phyloP scores from a whole-genome alignment of 2,329 filamentous ascomycete species.

The Sporothrix inflata region DNA sequence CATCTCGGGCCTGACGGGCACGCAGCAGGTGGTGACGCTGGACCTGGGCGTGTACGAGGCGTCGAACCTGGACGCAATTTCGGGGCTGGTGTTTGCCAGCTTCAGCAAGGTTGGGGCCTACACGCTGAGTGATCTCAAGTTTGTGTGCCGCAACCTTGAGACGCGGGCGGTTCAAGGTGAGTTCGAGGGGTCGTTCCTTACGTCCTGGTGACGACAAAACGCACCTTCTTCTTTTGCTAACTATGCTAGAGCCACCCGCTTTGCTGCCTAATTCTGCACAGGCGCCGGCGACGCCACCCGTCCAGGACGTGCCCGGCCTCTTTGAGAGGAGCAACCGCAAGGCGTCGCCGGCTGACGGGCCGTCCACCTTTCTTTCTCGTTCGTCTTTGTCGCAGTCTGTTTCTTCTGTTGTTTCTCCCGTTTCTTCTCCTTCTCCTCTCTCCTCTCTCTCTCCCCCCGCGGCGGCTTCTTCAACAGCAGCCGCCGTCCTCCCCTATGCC shows the following conservation, averaged over 20 bases:
- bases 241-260: slow-evolving; percentile 30
- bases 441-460: neutral
- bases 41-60: slow-evolving; percentile 31
- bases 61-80: slow-evolving; percentile 30
- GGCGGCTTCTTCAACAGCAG: slow-evolving; percentile 22
- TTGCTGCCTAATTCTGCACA: slow-evolving; percentile 21
- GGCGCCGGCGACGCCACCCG: slow-evolving; percentile 25
- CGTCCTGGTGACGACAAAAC: neutral
- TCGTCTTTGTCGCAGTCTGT: neutral
- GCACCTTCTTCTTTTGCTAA: slow-evolving; percentile 16
- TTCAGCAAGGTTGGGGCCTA: slow-evolving; percentile 29
- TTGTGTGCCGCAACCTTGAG: slow-evolving; percentile 31
- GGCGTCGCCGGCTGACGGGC: slow-evolving; percentile 23
- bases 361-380: neutral
- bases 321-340: slow-evolving; percentile 12
- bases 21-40: slow-evolving; percentile 32
- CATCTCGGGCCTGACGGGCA: slow-evolving; percentile 30
- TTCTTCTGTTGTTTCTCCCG: slow-evolving; percentile 3
- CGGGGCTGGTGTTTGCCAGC: slow-evolving; percentile 32
- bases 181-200: neutral
- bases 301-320: slow-evolving; percentile 25
- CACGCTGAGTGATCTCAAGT: slow-evolving; percentile 32
- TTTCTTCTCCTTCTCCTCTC: slow-evolving; percentile 4
- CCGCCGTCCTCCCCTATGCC: neutral
- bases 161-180: slow-evolving; percentile 22